These are phyloP conservation scores for Pseudozyma tsukubaensis DNA, from an alignment of 1,284 basidiomycete genomes.

Conservation along the genomic window DNA sequence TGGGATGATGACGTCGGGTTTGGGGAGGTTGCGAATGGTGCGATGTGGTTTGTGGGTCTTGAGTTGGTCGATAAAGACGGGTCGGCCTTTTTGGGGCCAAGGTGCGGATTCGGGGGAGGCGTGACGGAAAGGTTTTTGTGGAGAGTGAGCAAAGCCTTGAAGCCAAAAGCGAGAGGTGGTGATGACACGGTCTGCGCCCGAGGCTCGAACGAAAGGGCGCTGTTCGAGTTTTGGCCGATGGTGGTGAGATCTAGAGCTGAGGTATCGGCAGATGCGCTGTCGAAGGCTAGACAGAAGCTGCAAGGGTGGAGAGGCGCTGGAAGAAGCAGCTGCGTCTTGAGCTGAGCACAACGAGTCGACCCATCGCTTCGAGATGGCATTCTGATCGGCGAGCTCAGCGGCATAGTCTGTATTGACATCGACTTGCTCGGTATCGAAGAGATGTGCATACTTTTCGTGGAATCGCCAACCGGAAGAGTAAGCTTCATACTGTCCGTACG, in stretches of 20 bases:
- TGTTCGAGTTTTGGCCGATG: neutral
- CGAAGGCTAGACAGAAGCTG: constrained; percentile 12
- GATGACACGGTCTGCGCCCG: constrained; percentile 42
- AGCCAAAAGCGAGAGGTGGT: constrained; percentile 46
- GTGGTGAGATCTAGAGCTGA: neutral
- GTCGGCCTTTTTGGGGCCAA: constrained; percentile 41
- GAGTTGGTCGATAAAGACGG: constrained; percentile 15
- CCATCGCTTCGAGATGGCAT: neutral
- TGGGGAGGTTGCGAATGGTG: constrained; percentile 20
- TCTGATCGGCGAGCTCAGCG: neutral
- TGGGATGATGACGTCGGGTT: constrained; percentile 48
- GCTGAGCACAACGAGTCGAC: neutral
- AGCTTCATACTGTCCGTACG: constrained; percentile 48
- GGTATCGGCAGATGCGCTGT: constrained; percentile 5
- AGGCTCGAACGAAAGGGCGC: constrained; percentile 40
- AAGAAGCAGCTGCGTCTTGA: neutral
- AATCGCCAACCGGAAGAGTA: constrained; percentile 43
- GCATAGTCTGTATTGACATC: constrained; percentile 38
- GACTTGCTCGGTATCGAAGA: constrained; percentile 17
- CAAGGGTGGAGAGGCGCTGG: neutral
- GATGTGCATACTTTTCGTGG: constrained; percentile 36
- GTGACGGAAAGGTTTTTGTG: constrained; percentile 31
- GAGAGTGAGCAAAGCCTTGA: constrained; percentile 35
- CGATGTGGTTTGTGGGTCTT: constrained; percentile 39
- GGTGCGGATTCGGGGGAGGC: constrained; percentile 38